A percentile compares a stretch with the other conserved stretches of the same genome.
phyloP scores from a whole-genome alignment of 1,139 yeast species.

The Saccharomyces pastorianus region DNA sequence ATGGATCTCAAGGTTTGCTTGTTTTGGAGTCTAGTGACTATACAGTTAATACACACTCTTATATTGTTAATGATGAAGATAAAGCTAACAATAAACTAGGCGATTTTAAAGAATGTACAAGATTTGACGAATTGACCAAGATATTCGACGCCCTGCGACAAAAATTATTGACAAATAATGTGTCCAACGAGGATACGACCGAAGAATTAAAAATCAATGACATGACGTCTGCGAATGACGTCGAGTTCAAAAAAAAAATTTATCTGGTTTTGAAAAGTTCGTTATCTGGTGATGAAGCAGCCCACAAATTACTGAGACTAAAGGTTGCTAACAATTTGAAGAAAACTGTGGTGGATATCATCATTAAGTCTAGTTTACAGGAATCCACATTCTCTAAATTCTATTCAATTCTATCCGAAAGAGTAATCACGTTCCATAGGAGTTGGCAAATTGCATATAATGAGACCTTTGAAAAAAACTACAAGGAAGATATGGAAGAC shows the following conservation, averaged over 20 bases:
- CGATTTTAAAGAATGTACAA: neutral
- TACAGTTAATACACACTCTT: neutral
- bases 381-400: constrained; percentile 83
- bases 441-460: constrained; percentile 54
- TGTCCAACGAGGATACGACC: neutral
- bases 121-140: neutral
- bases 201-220: constrained; percentile 34
- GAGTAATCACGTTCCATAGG: constrained; percentile 43
- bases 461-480: constrained; percentile 48
- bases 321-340: constrained; percentile 36
- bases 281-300: constrained; percentile 87
- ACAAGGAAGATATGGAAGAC: constrained; percentile 47
- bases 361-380: constrained; percentile 77
- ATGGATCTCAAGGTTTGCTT: constrained; percentile 8
- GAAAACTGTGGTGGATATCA: constrained; percentile 56
- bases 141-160: neutral
- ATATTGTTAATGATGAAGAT: neutral
- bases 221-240: constrained; percentile 57
- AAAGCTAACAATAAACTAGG: neutral
- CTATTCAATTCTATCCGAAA: constrained; percentile 72
- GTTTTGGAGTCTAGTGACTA: neutral
- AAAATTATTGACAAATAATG: neutral
- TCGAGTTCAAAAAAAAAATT: constrained; percentile 62
- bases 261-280: constrained; percentile 87
- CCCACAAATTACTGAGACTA: constrained; percentile 65